Conservation (phyloP, 2,329 filamentous ascomycete genomes). For the Penicillium sp. region DNA sequence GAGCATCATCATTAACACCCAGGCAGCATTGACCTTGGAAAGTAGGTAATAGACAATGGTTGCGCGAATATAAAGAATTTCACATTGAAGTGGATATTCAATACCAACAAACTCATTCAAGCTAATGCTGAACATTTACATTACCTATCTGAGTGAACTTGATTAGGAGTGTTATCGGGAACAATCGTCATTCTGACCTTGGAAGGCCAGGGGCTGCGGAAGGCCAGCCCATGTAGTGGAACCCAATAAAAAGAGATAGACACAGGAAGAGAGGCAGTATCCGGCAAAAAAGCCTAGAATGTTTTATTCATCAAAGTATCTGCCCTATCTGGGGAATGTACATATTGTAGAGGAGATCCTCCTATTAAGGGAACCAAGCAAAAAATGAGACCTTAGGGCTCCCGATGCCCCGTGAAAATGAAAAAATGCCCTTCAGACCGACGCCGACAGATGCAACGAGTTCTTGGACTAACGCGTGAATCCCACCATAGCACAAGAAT, state of each 20-base stretch:
- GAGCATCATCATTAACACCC: too few species aligned
- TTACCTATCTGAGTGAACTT: too few species aligned
- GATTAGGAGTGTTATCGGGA: too few species aligned
- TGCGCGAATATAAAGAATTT: too few species aligned
- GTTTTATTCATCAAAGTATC: conserved; percentile 1
- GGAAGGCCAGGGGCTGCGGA: too few species aligned
- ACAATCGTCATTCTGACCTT: too few species aligned
- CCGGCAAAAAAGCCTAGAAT: not conserved
- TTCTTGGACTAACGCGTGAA: not conserved
- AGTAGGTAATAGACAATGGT: too few species aligned
- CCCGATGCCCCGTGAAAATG: conserved; percentile 1
- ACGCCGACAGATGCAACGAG: conserved; percentile 19
- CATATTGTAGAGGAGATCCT: conserved; percentile 1
- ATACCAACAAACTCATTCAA: too few species aligned
- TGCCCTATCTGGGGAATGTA: conserved; percentile 10
- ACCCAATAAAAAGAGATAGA: not conserved
- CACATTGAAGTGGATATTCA: too few species aligned
- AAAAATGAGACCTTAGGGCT: not conserved
- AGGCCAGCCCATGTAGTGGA: too few species aligned
- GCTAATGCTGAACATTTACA: too few species aligned
- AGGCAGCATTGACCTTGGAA: too few species aligned
- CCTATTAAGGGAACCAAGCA: not conserved
- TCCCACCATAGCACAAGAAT: not conserved
- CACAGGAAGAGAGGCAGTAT: not conserved
- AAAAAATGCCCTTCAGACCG: conserved; percentile 10